Evolutionary conservation across 176 grass and related monocot genomes (phyloP), one percentile per base, ranked within the genome.

Genomic region (Carex pumila): DNA sequence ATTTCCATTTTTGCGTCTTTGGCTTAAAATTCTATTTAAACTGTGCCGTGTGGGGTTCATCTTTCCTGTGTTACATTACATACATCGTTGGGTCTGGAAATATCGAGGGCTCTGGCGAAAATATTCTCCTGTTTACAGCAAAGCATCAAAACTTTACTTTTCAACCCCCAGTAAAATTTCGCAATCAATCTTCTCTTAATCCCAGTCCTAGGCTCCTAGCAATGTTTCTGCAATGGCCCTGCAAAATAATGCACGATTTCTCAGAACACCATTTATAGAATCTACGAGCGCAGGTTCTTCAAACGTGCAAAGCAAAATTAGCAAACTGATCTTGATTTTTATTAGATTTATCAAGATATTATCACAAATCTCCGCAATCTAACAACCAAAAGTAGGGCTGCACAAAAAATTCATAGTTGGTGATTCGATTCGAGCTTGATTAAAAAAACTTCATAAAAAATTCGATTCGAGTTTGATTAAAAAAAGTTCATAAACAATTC

Each of bases 81-180:
- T 47, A 21, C 10, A 49, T 12, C 19, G 49, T 25, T 30, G 32
- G 1, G 2, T 73, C 19, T 52, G 47, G 55, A 76, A 25, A 45
- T 21, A 80, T 54, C 22, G 21, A 50, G 6, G 15, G 29, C 19
- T 83, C 62, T 83, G 81, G 45, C 41, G 29, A 68, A 66, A 63
- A 83, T 83, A 83, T 83, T 83, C 81, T 66, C 61, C 81, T 7
- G 12, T 32, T 63, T 7, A 65, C 36, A 82, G 18, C 58, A 54
- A 69, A 54, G 81, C 17, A 57, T 83, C 7, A 14, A 68, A 83
- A 53, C 8, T 83, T 83, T 83, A 68, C 61, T 83, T 83, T 68
- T 68, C 21, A 34, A 82, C 12, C 7, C 61, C 13, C 0, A 3
- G 41, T 83, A 43, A 54, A 82, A 34, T 41, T 82, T 82, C 10